These are phyloP conservation scores for Cryptosporidium tyzzeri DNA, from an alignment of 169 alveolate genomes.

Conservation along the genomic window DNA sequence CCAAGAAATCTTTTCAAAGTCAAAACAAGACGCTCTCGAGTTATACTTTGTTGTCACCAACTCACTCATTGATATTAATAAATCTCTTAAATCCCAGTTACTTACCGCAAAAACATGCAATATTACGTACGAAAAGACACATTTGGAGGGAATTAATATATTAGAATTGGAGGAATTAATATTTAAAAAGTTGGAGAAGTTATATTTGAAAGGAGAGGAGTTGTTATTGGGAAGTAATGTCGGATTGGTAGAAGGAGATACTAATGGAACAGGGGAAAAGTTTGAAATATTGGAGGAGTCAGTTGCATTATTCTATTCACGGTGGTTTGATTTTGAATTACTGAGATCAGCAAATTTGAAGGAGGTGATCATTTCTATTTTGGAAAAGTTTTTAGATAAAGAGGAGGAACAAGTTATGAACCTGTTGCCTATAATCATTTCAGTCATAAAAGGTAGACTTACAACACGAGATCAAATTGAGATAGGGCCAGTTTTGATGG, in stretches of 20 bases:
- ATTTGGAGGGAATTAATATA: not conserved
- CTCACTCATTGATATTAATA: slow-evolving; percentile 20
- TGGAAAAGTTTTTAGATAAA: slow-evolving; percentile 1
- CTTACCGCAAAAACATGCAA: not conserved
- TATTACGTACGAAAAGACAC: not conserved
- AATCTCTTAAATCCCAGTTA: not conserved
- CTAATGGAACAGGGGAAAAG: not conserved
- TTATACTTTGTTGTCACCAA: slow-evolving; percentile 23
- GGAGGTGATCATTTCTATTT: not conserved
- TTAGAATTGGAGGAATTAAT: slow-evolving; percentile 1
- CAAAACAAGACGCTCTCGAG: slow-evolving; percentile 43
- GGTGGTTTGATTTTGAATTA: slow-evolving; percentile 49
- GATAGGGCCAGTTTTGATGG: not conserved
- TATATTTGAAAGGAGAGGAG: slow-evolving; percentile 42
- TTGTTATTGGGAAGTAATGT: not conserved
- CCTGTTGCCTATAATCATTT: slow-evolving; percentile 21
- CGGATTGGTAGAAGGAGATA: slow-evolving; percentile 1
- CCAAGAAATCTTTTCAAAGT: slow-evolving; percentile 1
- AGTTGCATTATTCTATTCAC: slow-evolving; percentile 34
- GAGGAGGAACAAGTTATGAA: not conserved
- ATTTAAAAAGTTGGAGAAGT: not conserved
- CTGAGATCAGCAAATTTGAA: not conserved
- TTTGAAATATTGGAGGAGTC: slow-evolving; percentile 15
- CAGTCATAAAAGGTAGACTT: slow-evolving; percentile 9
- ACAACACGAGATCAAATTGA: not conserved